Evolutionary conservation across 441 rosid genomes (phyloP).

Genomic region (Erodium texanum): DNA sequence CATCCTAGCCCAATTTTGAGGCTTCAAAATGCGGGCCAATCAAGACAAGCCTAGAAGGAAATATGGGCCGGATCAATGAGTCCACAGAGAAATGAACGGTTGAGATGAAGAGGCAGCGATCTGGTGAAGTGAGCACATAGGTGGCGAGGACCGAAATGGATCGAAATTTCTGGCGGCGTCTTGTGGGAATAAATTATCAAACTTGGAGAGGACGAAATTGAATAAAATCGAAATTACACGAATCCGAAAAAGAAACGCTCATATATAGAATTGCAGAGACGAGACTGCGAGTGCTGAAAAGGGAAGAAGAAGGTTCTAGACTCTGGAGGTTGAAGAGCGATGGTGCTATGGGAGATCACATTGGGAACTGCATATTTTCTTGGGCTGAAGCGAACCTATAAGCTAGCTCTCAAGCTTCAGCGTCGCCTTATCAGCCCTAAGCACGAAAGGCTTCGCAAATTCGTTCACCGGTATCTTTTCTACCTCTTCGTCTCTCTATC

Average conservation of each 20-base stretch:
- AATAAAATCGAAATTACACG: neutral
- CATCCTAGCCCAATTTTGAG: too few species aligned
- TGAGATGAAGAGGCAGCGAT: neutral
- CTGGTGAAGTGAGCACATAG: neutral
- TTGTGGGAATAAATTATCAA: neutral
- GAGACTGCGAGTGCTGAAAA: too few species aligned
- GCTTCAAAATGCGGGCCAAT: neutral
- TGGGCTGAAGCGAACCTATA: constrained; percentile 69
- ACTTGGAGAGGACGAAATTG: constrained; percentile 24
- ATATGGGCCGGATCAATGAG: neutral
- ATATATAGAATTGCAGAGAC: neutral
- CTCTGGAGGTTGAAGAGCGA: constrained; percentile 11
- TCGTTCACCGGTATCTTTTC: constrained; percentile 42
- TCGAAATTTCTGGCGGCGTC: constrained; percentile 31
- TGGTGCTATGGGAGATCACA: constrained; percentile 96
- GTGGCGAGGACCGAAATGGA: neutral
- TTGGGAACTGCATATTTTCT: constrained; percentile 80
- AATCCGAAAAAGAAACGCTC: too few species aligned
- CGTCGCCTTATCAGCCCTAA: constrained; percentile 54
- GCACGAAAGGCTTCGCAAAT: constrained; percentile 49
- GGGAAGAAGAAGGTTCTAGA: neutral
- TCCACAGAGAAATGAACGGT: constrained; percentile 8
- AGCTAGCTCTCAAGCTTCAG: constrained; percentile 62
- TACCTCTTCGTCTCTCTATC: neutral
- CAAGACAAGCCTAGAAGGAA: neutral